Base-by-base conservation (phyloP, 495 filamentous ascomycete species). In the Aspergillus nidulans region DNA sequence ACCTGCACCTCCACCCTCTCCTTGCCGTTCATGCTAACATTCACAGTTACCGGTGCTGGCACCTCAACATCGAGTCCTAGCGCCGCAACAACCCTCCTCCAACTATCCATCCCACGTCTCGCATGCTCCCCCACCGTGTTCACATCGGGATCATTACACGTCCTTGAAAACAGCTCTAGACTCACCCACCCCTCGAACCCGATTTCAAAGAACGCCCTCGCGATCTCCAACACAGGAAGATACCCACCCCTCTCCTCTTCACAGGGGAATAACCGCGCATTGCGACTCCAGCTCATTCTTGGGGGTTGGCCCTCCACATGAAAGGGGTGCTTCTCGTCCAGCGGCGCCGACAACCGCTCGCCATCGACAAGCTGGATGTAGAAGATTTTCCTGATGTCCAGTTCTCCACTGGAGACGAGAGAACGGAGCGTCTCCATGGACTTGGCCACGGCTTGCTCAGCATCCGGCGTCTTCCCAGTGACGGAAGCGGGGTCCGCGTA, bases 351-450 rank as follows among this genome's bases (percentile, higher is more conserved):
- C 1, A 91, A 73, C 21, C 80, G 74, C 65, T 89, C 87, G 13
- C 84, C 90, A 57, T 95, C 88, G 9, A 88, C 87, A 28, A 92
- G 76, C 70, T 95, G 89, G 6, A 92, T 78, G 58, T 87, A 90
- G 63, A 90, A 90, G 6, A 95, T 76, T 72, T 91, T 92, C 34
- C 69, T 64, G 4, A 83, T 69, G 47, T 89, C 82, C 34, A 92
- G 5, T 8, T 30, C 76, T 1, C 71, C 72, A 3, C 5, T 9
- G 4, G 36, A n/a, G 19, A 38, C 10, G 0, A 68, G 56, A 0
- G 82, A 6, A 24, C 47, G 47, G 0, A 49, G 32, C 1, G 10
- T 12, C 1, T 34, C 19, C 18, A 95, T 69, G 4, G 84, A 87
- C 9, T 70, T 72, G 19, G 69, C 66, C 13, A 90, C 70, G 7